Evolutionary conservation across 2,329 filamentous ascomycete genomes (phyloP).

Genomic region (Talaromyces sp.): DNA sequence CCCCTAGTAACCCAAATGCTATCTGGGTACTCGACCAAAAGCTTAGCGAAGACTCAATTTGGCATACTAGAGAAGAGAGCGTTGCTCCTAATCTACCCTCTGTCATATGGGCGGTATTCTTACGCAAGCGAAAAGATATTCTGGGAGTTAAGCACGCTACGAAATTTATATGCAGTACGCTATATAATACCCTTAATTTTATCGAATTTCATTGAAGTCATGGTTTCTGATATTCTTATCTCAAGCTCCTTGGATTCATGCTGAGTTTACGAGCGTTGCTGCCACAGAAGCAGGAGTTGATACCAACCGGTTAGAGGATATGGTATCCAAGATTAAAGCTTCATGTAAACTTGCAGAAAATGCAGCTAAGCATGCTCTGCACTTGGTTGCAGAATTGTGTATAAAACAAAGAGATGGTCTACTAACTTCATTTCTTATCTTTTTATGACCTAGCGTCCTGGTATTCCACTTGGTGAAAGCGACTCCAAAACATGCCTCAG

Average conservation of each 20-base stretch:
- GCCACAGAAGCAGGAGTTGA: neutral
- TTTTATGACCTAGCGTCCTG: neutral
- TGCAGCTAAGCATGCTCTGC: neutral
- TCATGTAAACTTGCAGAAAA: neutral
- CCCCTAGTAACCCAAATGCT: neutral
- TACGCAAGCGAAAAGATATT: neutral
- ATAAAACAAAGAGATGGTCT: neutral
- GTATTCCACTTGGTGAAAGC: neutral
- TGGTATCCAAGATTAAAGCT: neutral
- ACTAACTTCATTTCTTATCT: neutral
- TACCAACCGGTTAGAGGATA: neutral
- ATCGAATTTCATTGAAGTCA: neutral
- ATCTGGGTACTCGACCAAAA: constrained; percentile 1
- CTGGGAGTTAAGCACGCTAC: neutral
- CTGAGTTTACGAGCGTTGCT: neutral
- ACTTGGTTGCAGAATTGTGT: neutral
- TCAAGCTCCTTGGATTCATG: neutral
- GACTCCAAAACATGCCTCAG: neutral
- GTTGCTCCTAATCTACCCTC: neutral
- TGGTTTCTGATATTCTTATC: neutral
- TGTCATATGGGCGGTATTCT: neutral
- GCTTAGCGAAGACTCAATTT: neutral
- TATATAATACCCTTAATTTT: neutral
- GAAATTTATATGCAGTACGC: constrained; percentile 1
- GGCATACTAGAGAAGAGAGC: neutral